Base-by-base conservation (phyloP, 169 alveolate species). In the Babesia ovis region DNA sequence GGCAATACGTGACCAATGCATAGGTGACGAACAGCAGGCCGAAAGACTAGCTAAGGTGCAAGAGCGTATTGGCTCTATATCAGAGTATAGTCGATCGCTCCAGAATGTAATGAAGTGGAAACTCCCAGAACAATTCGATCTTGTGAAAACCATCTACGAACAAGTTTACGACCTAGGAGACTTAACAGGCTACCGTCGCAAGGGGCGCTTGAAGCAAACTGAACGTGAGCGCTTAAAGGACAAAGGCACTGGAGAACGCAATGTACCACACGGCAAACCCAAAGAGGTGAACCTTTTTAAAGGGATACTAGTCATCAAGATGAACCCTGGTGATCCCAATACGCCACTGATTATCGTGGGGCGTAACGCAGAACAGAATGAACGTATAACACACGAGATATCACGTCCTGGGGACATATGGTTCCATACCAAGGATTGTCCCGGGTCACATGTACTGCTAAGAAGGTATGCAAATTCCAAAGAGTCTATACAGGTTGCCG, bases 381-480 rank as follows among this genome's bases (percentile, higher is more conserved):
- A 87, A 71, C 70, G 68, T 53, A 83, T 87, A 6, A 83, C 92
- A 27, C 88, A 86, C 31, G 91, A 87, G 37, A 50, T 87, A 57
- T 25, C 85, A 54, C 77, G 48, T 29, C 61, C 73, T 12, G 89
- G 86, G 31, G 92, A 87, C 73, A 41, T 87, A 37, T 87, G 92
- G 92, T 70, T 87, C 60, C 92, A 87, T 64, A 83, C 84, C 11
- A 84, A 80, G 67, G 91, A 87, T 35, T 85, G 86, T 42, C 92
- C 92, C 34, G 92, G 92, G 16, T 81, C 89, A 1, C 92, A 87
- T 35, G 91, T 87, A 37, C 70, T 87, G 22, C 79, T 87, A n/a
- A 42, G 92, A 31, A 59, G 82, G 27, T 68, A 70, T 50, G 68
- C 54, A 51, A 77, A 76, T 55, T 81, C 82, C 43, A 84, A 62